Evolutionary conservation across 2,329 filamentous ascomycete genomes (phyloP).

Genomic region (Myriosclerotinia curreyana): DNA sequence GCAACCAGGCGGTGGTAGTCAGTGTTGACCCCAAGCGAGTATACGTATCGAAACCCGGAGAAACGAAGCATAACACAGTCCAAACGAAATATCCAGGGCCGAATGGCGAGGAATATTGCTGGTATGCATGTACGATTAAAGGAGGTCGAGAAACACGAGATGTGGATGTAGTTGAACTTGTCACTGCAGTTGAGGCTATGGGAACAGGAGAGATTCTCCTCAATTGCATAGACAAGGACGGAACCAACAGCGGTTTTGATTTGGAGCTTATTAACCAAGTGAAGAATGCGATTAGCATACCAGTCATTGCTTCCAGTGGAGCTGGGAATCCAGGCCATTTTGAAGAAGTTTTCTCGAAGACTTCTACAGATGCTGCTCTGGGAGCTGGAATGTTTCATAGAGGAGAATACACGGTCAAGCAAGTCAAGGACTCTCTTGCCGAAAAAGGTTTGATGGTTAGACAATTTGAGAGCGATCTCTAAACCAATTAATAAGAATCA

Average conservation of each 20-base stretch:
- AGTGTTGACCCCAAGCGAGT: conserved; percentile 91
- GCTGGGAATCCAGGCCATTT: conserved; percentile 88
- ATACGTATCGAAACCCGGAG: conserved; percentile 69
- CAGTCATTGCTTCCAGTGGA: conserved; percentile 91
- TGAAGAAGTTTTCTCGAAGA: conserved; percentile 81
- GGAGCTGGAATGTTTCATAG: conserved; percentile 98
- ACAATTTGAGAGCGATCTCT: conserved; percentile 57
- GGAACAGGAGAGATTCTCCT: conserved; percentile 90
- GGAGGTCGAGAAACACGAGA: conserved; percentile 93
- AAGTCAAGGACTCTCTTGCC: conserved; percentile 83
- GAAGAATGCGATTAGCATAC: conserved; percentile 82
- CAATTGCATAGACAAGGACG: conserved; percentile 97
- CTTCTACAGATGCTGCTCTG: conserved; percentile 84
- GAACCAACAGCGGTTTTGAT: conserved; percentile 91
- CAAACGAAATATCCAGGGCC: conserved; percentile 68
- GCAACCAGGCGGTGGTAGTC: conserved; percentile 94
- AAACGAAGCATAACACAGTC: conserved; percentile 70
- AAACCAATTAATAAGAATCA: not conserved
- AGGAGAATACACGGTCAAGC: conserved; percentile 87
- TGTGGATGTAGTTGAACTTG: conserved; percentile 85
- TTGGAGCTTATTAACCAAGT: conserved; percentile 86
- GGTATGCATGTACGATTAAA: conserved; percentile 97
- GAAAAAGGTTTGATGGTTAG: conserved; percentile 74
- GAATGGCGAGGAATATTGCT: conserved; percentile 77
- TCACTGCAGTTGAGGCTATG: conserved; percentile 90